Percentiles rank a stretch among this genome's conserved stretches.
Evolutionary conservation across 805 yeast species (phyloP).

Genomic region (Candida silvicultrix): DNA sequence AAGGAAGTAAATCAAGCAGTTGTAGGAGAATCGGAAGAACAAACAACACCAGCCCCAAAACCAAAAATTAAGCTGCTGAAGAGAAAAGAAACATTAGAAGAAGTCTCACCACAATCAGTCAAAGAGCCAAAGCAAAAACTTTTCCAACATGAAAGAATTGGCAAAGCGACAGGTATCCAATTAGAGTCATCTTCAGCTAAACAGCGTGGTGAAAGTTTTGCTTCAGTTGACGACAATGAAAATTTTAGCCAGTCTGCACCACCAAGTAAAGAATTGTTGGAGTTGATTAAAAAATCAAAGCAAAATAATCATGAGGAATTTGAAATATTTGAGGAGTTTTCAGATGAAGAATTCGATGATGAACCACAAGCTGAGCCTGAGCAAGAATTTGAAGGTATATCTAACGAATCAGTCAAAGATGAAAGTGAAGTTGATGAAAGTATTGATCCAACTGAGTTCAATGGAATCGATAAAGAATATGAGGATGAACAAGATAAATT

Average conservation of each 20-base stretch:
- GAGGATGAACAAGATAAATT: slow-evolving; percentile 9
- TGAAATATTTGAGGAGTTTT: slow-evolving; percentile 19
- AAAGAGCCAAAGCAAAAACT: slow-evolving; percentile 1
- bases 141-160: neutral
- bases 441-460: slow-evolving; percentile 20
- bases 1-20: neutral
- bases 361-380: neutral
- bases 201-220: neutral
- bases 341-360: slow-evolving; percentile 16
- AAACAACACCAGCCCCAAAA: slow-evolving; percentile 1
- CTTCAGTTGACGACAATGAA: neutral
- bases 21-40: slow-evolving; percentile 3
- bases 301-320: slow-evolving; percentile 7
- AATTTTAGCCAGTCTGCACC: slow-evolving; percentile 5
- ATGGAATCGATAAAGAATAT: slow-evolving; percentile 16
- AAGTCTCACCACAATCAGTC: neutral
- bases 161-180: neutral
- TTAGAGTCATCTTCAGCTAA: neutral
- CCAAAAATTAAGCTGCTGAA: slow-evolving; percentile 19
- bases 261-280: slow-evolving; percentile 19
- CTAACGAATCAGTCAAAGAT: neutral
- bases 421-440: neutral
- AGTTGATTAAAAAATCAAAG: slow-evolving; percentile 14
- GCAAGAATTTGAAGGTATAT: slow-evolving; percentile 1
- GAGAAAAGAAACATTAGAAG: slow-evolving; percentile 7